Conservation (phyloP, 1,284 basidiomycete genomes). For the Irpex sp. region DNA sequence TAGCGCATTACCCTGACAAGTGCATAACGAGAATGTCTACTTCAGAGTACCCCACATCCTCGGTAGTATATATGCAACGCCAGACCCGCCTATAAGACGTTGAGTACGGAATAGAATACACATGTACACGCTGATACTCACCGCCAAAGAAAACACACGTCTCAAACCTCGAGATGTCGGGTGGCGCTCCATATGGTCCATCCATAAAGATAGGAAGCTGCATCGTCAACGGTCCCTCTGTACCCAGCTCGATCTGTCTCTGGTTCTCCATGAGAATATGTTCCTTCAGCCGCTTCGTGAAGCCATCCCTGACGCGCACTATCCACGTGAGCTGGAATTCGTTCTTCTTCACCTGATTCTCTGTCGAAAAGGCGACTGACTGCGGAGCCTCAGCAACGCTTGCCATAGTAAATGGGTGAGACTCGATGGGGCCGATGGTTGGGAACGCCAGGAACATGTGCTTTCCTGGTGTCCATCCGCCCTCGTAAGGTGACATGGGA, state of each 20-base stretch:
- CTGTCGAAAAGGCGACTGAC: slow-evolving; percentile 12
- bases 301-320: slow-evolving; percentile 28
- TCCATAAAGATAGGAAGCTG: slow-evolving; percentile 40
- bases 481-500: neutral
- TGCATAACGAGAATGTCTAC: slow-evolving; percentile 23
- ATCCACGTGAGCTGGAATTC: slow-evolving; percentile 42
- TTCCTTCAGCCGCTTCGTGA: slow-evolving; percentile 17
- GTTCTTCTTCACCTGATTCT: slow-evolving; percentile 4
- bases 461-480: slow-evolving; percentile 8
- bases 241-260: slow-evolving; percentile 16
- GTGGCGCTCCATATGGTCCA: slow-evolving; percentile 48
- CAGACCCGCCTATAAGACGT: slow-evolving; percentile 37
- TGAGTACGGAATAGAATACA: too few species aligned
- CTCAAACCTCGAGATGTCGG: slow-evolving; percentile 36
- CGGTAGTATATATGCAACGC: slow-evolving; percentile 43
- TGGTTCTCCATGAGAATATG: slow-evolving; percentile 9
- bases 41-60: slow-evolving; percentile 37
- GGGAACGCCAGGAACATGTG: slow-evolving; percentile 14
- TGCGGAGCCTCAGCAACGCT: slow-evolving; percentile 23
- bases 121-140: slow-evolving; percentile 17
- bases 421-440: slow-evolving; percentile 9
- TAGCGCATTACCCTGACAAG: neutral
- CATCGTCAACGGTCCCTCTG: slow-evolving; percentile 3
- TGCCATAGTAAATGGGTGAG: slow-evolving; percentile 10
- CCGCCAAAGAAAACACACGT: slow-evolving; percentile 45